phyloP scores from a whole-genome alignment of 495 filamentous ascomycete genomes.

The Penicillium arizonense region DNA sequence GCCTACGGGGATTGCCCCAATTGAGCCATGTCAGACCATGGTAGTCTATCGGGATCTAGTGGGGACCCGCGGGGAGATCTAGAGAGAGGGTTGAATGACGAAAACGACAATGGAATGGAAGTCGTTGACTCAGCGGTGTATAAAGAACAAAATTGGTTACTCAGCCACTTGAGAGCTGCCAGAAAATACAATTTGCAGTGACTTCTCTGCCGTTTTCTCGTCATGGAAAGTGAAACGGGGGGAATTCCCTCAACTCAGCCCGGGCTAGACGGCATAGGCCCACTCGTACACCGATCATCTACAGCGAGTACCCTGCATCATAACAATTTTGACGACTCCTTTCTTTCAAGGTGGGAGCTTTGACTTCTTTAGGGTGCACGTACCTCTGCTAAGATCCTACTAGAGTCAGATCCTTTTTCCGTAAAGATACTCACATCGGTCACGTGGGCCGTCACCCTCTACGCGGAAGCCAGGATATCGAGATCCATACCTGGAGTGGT shows the following conservation, averaged over 20 bases:
- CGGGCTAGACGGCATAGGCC: neutral
- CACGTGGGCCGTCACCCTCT: slow-evolving; percentile 20
- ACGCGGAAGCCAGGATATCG: slow-evolving; percentile 16
- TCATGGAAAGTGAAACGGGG: neutral
- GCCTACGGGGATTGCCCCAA: no score
- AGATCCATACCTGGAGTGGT: slow-evolving; percentile 29
- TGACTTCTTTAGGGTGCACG: no score
- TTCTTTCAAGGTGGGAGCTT: slow-evolving; percentile 14
- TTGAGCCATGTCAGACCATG: no score
- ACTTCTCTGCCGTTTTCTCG: neutral
- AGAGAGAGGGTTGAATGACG: neutral
- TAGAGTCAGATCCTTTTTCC: slow-evolving; percentile 23
- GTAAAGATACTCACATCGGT: slow-evolving; percentile 23
- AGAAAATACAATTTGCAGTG: no score
- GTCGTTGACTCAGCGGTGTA: slow-evolving; percentile 5
- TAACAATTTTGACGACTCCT: slow-evolving; percentile 26
- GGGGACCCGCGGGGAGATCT: neutral
- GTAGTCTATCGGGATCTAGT: no score
- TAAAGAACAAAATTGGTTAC: neutral
- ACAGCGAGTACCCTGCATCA: slow-evolving; percentile 18
- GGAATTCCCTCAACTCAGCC: neutral
- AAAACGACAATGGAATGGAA: slow-evolving; percentile 3
- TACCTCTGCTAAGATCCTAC: no score
- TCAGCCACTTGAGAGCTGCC: no score
- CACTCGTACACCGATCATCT: slow-evolving; percentile 3